These are phyloP conservation scores for Backusella tuberculispora DNA, from an alignment of 192 early-diverging fungal genomes.

Conservation along the genomic window DNA sequence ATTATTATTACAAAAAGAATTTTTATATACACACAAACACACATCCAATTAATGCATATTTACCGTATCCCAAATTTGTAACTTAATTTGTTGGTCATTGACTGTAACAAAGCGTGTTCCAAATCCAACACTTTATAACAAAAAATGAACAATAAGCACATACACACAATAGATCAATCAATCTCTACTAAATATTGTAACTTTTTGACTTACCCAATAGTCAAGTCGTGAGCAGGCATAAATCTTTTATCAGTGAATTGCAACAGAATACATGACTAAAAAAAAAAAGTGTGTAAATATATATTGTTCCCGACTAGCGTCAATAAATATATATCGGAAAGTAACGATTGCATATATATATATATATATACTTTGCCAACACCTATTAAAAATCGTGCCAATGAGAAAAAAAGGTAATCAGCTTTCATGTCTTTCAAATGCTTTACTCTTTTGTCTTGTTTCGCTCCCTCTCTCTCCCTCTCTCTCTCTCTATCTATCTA, in stretches of 20 bases:
- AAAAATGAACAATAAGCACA: not conserved
- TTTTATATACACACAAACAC: not conserved
- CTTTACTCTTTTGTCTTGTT: no score
- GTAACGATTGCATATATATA: no score
- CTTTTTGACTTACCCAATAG: constrained; percentile 64
- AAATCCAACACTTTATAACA: constrained; percentile 66
- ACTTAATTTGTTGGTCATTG: constrained; percentile 83
- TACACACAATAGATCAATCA: no score
- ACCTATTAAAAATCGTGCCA: constrained; percentile 48
- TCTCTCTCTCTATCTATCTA: no score
- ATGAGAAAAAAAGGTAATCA: not conserved
- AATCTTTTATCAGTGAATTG: constrained; percentile 87
- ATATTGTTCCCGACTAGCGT: not conserved
- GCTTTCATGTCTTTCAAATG: no score
- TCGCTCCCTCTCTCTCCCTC: no score
- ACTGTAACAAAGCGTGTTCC: constrained; percentile 77
- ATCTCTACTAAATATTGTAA: not conserved
- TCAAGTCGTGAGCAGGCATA: constrained; percentile 80
- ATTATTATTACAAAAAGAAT: not conserved
- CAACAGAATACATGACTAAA: constrained; percentile 73
- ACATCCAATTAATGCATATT: constrained; percentile 8
- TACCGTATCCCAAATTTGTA: constrained; percentile 95
- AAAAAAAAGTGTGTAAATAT: not conserved
- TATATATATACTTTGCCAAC: constrained; percentile 69
- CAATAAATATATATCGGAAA: constrained; percentile 15